Evolutionary conservation across 176 grass and related monocot species (phyloP).

Genomic region (Phoenix dactylifera): DNA sequence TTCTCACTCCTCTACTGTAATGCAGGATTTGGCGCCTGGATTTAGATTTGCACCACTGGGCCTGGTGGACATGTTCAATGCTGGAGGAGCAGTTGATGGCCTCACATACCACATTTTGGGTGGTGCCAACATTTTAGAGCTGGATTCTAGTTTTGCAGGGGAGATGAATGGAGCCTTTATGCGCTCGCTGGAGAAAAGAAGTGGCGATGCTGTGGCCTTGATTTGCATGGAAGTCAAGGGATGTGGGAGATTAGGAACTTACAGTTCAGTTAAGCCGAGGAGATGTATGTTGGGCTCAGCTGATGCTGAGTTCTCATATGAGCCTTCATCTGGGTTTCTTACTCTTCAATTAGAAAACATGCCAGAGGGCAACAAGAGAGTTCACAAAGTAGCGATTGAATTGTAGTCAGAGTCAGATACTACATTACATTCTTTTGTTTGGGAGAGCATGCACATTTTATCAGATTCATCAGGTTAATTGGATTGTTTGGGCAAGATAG

Average conservation of each 20-base stretch:
- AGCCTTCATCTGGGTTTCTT: constrained; percentile 46
- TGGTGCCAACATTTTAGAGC: constrained; percentile 5
- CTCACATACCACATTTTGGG: constrained; percentile 53
- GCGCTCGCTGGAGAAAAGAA: neutral
- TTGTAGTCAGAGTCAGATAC: constrained; percentile 29
- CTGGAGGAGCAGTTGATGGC: constrained; percentile 59
- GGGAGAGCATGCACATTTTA: too few species aligned
- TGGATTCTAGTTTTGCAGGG: constrained; percentile 5
- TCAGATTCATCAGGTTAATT: too few species aligned
- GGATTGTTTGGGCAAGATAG: too few species aligned
- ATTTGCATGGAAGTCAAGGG: constrained; percentile 71
- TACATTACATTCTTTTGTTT: too few species aligned
- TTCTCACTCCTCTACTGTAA: neutral
- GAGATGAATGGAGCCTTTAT: neutral
- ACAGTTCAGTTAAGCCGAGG: constrained; percentile 52
- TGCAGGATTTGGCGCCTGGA: constrained; percentile 54
- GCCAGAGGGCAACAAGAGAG: constrained; percentile 40
- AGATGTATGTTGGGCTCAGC: constrained; percentile 43
- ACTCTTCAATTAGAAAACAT: constrained; percentile 42
- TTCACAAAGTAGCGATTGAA: constrained; percentile 65
- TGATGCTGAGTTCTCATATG: constrained; percentile 53
- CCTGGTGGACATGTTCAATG: constrained; percentile 82
- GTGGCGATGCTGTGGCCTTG: constrained; percentile 36
- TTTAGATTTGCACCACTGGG: constrained; percentile 64
- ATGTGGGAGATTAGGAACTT: constrained; percentile 60